Base-by-base conservation (phyloP, 1,139 yeast species). In the Pichia sp. region DNA sequence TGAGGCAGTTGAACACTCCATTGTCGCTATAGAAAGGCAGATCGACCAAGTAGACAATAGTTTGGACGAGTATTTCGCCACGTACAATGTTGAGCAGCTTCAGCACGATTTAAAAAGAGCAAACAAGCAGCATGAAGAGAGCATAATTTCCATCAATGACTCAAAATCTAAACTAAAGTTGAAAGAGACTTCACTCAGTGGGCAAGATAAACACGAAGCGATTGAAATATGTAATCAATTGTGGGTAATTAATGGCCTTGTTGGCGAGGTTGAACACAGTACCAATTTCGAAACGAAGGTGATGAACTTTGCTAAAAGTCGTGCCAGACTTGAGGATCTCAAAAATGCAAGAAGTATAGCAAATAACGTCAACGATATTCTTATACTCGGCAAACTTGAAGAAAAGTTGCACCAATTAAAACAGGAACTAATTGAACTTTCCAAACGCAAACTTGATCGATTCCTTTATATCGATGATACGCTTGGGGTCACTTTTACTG, bases 311-410 rank as follows among this genome's bases (percentile, higher is more conserved):
- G 16, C 30, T 4, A 55, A 52, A 35, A 30, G 53, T 4, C 29
- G 30, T 6, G 15, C 17, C 3, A 52, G 47, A 27, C 8, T 39
- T 3, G 22, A 13, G 6, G 52, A 50, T 15, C 31, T 51, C 8
- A 30, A 38, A 18, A 34, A 25, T 7, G 26, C 21, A 2, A 19
- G 33, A 14, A 23, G 23, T 5, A 9, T 14, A 10, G 21, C 5
- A 4, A 16, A 27, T 2, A 11, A 33, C 1, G n/a, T 72, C 16
- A 13, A 21, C 4, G 22, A 26, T 6, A 23, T 39, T 67, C 79
- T 77, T 63, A 65, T 74, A 31, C 72, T 72, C 40, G 80, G 69
- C 28, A 95, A 86, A 48, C 78, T 88, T 48, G 88, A 82, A 51
- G 63, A 67, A 37, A 74, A 81, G 61, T 70, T 86, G 55, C 60